Conservation (phyloP, 1,139 yeast genomes). For the Scheffersomyces lignicola region DNA sequence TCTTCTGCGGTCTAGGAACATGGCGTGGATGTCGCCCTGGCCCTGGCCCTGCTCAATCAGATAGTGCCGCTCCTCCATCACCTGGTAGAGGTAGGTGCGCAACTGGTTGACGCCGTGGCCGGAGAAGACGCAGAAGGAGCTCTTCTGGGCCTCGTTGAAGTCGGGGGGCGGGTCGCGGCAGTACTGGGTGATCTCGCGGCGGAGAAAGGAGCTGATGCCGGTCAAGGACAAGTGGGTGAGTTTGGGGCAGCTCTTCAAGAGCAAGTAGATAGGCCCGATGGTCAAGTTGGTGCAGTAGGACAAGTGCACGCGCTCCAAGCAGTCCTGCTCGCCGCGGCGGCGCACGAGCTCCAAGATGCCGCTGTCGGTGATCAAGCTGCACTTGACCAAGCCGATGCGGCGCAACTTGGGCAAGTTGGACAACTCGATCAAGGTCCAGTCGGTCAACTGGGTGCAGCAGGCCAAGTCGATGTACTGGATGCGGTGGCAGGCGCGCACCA, state of each 20-base stretch:
- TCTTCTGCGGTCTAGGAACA: slow-evolving; percentile 35
- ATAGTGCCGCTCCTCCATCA: slow-evolving; percentile 45
- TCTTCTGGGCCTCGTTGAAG: slow-evolving; percentile 82
- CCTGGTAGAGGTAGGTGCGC: slow-evolving; percentile 57
- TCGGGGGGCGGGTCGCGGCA: slow-evolving; percentile 97
- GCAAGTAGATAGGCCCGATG: slow-evolving; percentile 65
- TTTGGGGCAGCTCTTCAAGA: slow-evolving; percentile 79
- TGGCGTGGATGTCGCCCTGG: slow-evolving; percentile 36
- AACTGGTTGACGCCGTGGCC: slow-evolving; percentile 83
- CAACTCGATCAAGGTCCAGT: slow-evolving; percentile 76
- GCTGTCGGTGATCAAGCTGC: slow-evolving; percentile 82
- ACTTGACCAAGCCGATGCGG: slow-evolving; percentile 91
- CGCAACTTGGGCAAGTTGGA: slow-evolving; percentile 78
- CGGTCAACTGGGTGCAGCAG: slow-evolving; percentile 88
- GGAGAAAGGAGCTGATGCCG: slow-evolving; percentile 84
- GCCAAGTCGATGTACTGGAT: slow-evolving; percentile 94
- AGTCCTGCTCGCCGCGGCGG: slow-evolving; percentile 69
- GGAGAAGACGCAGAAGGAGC: slow-evolving; percentile 88
- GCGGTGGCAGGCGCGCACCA: slow-evolving; percentile 79
- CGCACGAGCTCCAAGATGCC: slow-evolving; percentile 80
- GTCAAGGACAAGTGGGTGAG: slow-evolving; percentile 87
- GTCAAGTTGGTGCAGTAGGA: slow-evolving; percentile 87
- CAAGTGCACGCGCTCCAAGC: slow-evolving; percentile 87
- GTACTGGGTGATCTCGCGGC: slow-evolving; percentile 80
- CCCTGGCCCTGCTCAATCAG: slow-evolving; percentile 42